Evolutionary conservation across 2,329 filamentous ascomycete species (phyloP).

Genomic region (Fusarium sp.): DNA sequence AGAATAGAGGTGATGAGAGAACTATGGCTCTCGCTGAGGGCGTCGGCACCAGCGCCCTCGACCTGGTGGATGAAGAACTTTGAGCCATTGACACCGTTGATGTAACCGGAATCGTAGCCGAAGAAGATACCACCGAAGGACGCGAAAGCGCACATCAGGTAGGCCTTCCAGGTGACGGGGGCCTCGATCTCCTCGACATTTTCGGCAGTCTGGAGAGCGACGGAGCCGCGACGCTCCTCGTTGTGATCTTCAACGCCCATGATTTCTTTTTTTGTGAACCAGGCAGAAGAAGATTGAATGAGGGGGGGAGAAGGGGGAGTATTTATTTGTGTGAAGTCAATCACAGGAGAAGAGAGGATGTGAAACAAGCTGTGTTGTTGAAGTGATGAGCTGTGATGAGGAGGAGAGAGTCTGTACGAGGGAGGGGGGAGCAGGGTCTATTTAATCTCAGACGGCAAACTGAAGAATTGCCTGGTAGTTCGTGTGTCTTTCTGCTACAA

Average conservation of each 20-base stretch:
- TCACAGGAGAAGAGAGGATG: slow-evolving; percentile 6
- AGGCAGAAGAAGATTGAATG: background rate
- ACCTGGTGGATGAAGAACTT: slow-evolving; percentile 62
- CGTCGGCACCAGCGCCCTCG: slow-evolving; percentile 50
- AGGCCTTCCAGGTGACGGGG: slow-evolving; percentile 74
- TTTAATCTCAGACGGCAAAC: slow-evolving; percentile 39
- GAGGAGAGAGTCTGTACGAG: slow-evolving; percentile 31
- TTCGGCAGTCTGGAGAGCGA: slow-evolving; percentile 53
- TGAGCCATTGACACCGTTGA: slow-evolving; percentile 70
- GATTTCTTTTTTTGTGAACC: background rate
- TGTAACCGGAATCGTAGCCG: slow-evolving; percentile 82
- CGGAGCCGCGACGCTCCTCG: slow-evolving; percentile 39
- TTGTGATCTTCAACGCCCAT: slow-evolving; percentile 41
- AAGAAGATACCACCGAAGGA: slow-evolving; percentile 80
- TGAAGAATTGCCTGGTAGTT: background rate
- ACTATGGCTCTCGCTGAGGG: slow-evolving; percentile 54
- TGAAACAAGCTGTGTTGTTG: background rate
- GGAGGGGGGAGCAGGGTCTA: slow-evolving; percentile 36
- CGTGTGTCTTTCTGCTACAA: background rate
- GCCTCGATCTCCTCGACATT: slow-evolving; percentile 72
- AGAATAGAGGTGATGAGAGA: slow-evolving; percentile 78
- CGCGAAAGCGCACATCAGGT: slow-evolving; percentile 75
- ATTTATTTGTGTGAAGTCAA: slow-evolving; percentile 12
- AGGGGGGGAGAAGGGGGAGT: background rate
- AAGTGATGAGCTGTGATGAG: slow-evolving; percentile 36